Evolutionary conservation across 2,329 filamentous ascomycete genomes (phyloP), one percentile per base, ranked within the genome.

Genomic region (Fusarium protoensiforme): DNA sequence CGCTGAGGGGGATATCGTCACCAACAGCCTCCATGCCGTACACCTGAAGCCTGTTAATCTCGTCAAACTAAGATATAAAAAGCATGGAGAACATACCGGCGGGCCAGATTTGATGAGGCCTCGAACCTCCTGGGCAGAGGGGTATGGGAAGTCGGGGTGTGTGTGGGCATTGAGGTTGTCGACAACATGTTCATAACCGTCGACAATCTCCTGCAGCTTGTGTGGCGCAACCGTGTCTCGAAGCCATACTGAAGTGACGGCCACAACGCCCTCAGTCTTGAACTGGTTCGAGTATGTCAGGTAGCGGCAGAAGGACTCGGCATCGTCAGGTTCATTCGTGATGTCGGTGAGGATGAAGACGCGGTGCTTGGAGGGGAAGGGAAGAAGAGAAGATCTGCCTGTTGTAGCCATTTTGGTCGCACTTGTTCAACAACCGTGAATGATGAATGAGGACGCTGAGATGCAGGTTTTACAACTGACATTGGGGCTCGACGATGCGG

Each of bases 111-210:
- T 77, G 27, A 87, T 78, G 20, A 85, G 72, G 24, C 67, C 64
- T 22, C 75, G 72, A 22, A 84, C 64, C 41, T 82, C 75, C 3
- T 84, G 77, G 3, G 80, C 82, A 0, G 81, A 75, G 0, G 84
- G 83, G 67, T 86, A 87, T 7, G 75, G 78, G 1, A 78, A 78
- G 43, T 84, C 81, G 0, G 83, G 81, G 61, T 86, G 85, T 2
- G 82, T 83, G 69, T 89, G 87, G 0, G 73, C 72, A 57, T 87
- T 86, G 6, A 89, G 79, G 64, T 86, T 89, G 13, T 84, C 82
- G 13, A 82, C 81, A 0, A 83, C 84, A n/a, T 81, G 70, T 4
- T 71, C 81, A 65, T 87, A 87, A 0, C 81, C 84, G 39, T 86
- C 75, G 39, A 86, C 63, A 14, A 73, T 72, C 22, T 69, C 60